phyloP scores from a whole-genome alignment of 345 rosid genomes.

The Theobroma cacao region DNA sequence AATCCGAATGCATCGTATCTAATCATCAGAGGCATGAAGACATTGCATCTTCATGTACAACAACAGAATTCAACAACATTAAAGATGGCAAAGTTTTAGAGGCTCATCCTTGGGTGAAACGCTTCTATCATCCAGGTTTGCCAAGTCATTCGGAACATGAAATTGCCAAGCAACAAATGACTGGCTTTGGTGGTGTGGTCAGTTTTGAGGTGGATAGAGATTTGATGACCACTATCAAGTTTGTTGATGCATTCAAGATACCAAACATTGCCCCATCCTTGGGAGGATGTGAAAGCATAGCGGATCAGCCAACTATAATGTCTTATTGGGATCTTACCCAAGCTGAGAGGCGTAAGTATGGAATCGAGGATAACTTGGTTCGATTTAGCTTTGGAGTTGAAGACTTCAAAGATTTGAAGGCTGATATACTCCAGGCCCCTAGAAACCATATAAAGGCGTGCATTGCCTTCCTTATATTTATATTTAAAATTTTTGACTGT shows the following conservation, averaged over 20 bases:
- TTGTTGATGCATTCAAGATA: slow-evolving; percentile 83
- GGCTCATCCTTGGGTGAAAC: slow-evolving; percentile 98
- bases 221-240: slow-evolving; percentile 59
- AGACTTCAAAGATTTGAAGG: slow-evolving; percentile 87
- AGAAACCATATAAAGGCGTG: slow-evolving; percentile 43
- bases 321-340: slow-evolving; percentile 96
- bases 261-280: slow-evolving; percentile 98
- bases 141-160: slow-evolving; percentile 90
- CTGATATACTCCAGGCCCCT: slow-evolving; percentile 89
- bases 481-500: background rate
- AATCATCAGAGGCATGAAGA: slow-evolving; percentile 98
- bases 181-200: slow-evolving; percentile 97
- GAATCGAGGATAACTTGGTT: slow-evolving; percentile 87
- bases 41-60: slow-evolving; percentile 97
- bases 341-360: slow-evolving; percentile 68
- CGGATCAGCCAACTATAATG: slow-evolving; percentile 99
- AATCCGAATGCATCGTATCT: slow-evolving; percentile 97
- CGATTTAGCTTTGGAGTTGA: slow-evolving; percentile 96
- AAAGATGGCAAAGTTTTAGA: slow-evolving; percentile 98
- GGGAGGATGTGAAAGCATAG: slow-evolving; percentile 97
- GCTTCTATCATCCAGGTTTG: slow-evolving; percentile 88
- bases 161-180: slow-evolving; percentile 93
- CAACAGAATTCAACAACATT: slow-evolving; percentile 89
- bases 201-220: slow-evolving; percentile 99
- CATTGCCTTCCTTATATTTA: background rate